Evolutionary conservation across 164 flowering plant genomes (phyloP).

Genomic region (Umbellularia californica): DNA sequence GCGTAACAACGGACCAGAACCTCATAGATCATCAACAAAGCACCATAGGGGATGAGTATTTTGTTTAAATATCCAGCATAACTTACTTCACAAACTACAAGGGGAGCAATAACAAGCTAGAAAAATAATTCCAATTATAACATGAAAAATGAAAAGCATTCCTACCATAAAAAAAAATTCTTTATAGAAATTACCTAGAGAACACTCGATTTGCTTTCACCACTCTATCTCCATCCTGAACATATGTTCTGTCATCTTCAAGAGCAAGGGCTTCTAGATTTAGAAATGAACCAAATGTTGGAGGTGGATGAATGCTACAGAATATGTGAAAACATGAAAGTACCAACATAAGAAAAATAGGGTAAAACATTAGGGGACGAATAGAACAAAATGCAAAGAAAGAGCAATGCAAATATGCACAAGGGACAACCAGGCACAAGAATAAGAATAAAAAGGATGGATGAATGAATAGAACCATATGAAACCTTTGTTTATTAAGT

Average conservation of each 20-base stretch:
- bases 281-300: slow-evolving; percentile 77
- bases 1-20: no score
- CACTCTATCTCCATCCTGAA: slow-evolving; percentile 47
- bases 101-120: no score
- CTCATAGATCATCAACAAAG: no score
- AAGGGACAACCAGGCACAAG: neutral
- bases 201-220: slow-evolving; percentile 40
- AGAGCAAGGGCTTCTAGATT: slow-evolving; percentile 67
- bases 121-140: neutral
- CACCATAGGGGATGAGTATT: neutral
- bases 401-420: neutral
- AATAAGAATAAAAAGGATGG: neutral
- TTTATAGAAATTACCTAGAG: slow-evolving; percentile 37
- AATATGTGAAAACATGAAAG: slow-evolving; percentile 1
- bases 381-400: neutral
- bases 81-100: neutral
- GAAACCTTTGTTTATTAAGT: slow-evolving; percentile 37
- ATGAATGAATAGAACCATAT: neutral
- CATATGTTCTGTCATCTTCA: slow-evolving; percentile 33
- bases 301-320: slow-evolving; percentile 69
- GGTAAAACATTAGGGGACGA: neutral
- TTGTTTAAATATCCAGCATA: neutral
- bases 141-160: neutral
- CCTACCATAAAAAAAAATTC: slow-evolving; percentile 1
- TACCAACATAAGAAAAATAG: neutral